Evolutionary conservation across 371 early-diverging fungal genomes (phyloP).

Genomic region (Lichtheimia corymbifera): DNA sequence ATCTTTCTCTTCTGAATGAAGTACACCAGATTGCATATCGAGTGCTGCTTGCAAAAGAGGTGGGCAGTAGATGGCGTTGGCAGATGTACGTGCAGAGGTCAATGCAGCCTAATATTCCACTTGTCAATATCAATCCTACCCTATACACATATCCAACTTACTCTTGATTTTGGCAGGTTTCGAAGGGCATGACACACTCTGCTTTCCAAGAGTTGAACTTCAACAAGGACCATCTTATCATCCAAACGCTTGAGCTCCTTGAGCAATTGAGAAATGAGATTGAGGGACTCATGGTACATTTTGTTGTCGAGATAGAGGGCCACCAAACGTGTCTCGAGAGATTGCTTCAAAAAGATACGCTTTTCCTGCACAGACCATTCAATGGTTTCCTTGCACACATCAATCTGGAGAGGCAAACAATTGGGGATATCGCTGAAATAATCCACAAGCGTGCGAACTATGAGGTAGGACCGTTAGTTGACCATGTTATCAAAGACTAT

Average conservation of each 20-base stretch:
- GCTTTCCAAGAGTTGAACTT: constrained; percentile 96
- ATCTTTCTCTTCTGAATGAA: constrained; percentile 98
- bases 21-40: constrained; percentile 97
- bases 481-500: no score
- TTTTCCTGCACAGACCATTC: constrained; percentile 92
- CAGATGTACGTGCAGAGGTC: constrained; percentile 96
- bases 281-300: constrained; percentile 91
- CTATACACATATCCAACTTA: constrained; percentile 27
- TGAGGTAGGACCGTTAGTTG: background rate
- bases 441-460: constrained; percentile 88
- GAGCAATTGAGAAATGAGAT: constrained; percentile 80
- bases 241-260: constrained; percentile 97
- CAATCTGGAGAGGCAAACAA: constrained; percentile 86
- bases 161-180: constrained; percentile 93
- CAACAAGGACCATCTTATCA: constrained; percentile 97
- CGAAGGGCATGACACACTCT: constrained; percentile 91
- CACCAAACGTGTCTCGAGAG: constrained; percentile 90
- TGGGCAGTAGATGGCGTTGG: constrained; percentile 98
- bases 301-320: constrained; percentile 92
- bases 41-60: constrained; percentile 96
- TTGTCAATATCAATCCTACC: background rate
- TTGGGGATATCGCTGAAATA: constrained; percentile 87
- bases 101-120: constrained; percentile 76
- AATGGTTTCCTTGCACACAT: constrained; percentile 90
- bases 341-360: constrained; percentile 91